These are phyloP conservation scores for Scedosporium minutisporum DNA, from an alignment of 2,329 filamentous ascomycete species.

Conservation along the genomic window DNA sequence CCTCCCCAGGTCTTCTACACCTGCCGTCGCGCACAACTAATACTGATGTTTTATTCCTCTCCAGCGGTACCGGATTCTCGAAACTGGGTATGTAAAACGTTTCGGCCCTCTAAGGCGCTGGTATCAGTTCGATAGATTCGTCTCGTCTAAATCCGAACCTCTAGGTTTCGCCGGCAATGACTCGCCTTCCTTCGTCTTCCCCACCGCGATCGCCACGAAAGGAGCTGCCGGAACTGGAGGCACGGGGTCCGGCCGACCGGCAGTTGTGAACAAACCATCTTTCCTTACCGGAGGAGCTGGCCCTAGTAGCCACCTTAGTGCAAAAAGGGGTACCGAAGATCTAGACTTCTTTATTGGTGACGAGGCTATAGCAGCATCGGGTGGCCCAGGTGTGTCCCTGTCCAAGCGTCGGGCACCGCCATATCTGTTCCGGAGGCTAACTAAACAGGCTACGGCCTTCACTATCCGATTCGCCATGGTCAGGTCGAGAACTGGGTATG, in stretches of 20 bases:
- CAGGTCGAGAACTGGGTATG: slow-evolving; percentile 98
- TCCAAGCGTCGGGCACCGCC: neutral
- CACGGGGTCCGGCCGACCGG: slow-evolving; percentile 77
- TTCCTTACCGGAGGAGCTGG: slow-evolving; percentile 89
- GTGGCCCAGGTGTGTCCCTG: slow-evolving; percentile 59
- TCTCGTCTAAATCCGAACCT: slow-evolving; percentile 1
- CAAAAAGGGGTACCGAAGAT: slow-evolving; percentile 93
- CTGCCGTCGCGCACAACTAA: neutral
- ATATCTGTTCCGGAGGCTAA: slow-evolving; percentile 9
- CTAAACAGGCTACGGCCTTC: slow-evolving; percentile 72
- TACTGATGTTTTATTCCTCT: slow-evolving; percentile 13
- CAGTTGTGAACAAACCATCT: slow-evolving; percentile 88
- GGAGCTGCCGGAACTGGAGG: slow-evolving; percentile 61
- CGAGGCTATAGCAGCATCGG: slow-evolving; percentile 76
- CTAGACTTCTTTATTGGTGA: slow-evolving; percentile 98
- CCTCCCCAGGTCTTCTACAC: slow-evolving; percentile 8
- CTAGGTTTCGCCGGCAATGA: slow-evolving; percentile 97
- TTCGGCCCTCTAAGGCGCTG: slow-evolving; percentile 5
- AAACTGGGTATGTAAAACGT: slow-evolving; percentile 69
- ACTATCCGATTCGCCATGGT: slow-evolving; percentile 95
- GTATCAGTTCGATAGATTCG: neutral
- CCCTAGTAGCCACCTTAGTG: slow-evolving; percentile 69
- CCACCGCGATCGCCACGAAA: slow-evolving; percentile 96
- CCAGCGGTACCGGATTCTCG: slow-evolving; percentile 96
- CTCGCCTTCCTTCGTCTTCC: slow-evolving; percentile 97